Evolutionary conservation across 257 asterid species (phyloP).

Genomic region (Solanum commersonii): DNA sequence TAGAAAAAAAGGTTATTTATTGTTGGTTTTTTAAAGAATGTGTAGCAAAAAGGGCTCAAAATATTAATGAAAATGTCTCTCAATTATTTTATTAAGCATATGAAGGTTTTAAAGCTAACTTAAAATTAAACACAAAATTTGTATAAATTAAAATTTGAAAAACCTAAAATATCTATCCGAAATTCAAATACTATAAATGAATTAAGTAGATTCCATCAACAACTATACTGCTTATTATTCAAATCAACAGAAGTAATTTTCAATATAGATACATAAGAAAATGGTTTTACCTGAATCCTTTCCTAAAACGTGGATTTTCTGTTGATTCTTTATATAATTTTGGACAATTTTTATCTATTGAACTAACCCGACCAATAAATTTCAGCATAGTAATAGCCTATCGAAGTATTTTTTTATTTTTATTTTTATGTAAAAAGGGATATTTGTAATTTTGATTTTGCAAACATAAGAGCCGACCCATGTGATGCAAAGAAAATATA

Average conservation of each 20-base stretch:
- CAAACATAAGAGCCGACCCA: background rate
- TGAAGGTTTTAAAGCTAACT: background rate
- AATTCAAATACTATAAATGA: background rate
- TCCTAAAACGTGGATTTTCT: too few species aligned
- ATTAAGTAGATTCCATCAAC: background rate
- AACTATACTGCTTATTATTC: background rate
- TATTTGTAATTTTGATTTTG: background rate
- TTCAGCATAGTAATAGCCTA: background rate
- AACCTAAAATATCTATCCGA: background rate
- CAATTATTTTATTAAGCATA: background rate
- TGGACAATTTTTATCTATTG: too few species aligned
- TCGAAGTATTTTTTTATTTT: background rate
- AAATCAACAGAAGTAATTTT: background rate
- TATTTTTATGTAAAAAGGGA: background rate
- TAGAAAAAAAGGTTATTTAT: background rate
- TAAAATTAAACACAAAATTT: background rate
- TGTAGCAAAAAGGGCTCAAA: background rate
- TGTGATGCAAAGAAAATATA: background rate
- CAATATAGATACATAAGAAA: too few species aligned
- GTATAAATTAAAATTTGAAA: background rate
- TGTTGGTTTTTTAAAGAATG: background rate
- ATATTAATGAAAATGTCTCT: background rate
- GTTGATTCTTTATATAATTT: too few species aligned
- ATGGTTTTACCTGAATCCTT: too few species aligned
- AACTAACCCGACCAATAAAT: background rate